Conservation (phyloP, 768 basidiomycete genomes). For the Boletus insuetus region DNA sequence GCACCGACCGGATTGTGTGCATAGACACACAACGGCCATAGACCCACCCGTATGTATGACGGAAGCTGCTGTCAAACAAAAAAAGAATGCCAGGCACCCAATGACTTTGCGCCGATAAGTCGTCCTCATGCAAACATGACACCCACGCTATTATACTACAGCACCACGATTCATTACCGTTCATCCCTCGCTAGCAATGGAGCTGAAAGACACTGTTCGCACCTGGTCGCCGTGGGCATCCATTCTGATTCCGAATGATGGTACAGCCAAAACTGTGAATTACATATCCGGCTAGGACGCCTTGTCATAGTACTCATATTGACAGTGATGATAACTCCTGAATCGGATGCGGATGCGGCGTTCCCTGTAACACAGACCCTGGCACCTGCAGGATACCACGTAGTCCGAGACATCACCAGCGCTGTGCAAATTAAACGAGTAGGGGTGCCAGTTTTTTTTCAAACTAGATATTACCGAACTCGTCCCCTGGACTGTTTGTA, state of each 20-base stretch:
- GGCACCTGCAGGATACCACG: slow-evolving; percentile 2
- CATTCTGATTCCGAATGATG: too few relatives aligned
- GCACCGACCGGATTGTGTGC: background rate
- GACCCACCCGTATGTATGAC: background rate
- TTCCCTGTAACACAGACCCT: slow-evolving; percentile 2
- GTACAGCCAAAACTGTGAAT: too few relatives aligned
- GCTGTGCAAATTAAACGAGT: slow-evolving; percentile 8
- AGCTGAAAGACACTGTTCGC: slow-evolving; percentile 2
- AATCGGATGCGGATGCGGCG: slow-evolving; percentile 5
- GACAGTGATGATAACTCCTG: too few relatives aligned
- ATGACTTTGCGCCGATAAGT: slow-evolving; percentile 4
- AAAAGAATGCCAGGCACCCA: background rate
- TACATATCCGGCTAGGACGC: too few relatives aligned
- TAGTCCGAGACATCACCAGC: slow-evolving; percentile 6
- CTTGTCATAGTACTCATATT: too few relatives aligned
- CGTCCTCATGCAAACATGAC: background rate
- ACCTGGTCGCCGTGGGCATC: background rate
- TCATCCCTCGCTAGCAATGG: slow-evolving; percentile 5
- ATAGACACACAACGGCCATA: background rate
- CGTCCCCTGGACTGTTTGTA: background rate
- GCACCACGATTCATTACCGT: slow-evolving; percentile 24
- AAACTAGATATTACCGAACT: slow-evolving; percentile 5
- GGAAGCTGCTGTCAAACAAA: background rate
- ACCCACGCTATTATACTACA: background rate
- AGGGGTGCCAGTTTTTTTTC: slow-evolving; percentile 5